phyloP scores from a whole-genome alignment of 192 early-diverging fungal genomes.

The Backusella morwellensis region DNA sequence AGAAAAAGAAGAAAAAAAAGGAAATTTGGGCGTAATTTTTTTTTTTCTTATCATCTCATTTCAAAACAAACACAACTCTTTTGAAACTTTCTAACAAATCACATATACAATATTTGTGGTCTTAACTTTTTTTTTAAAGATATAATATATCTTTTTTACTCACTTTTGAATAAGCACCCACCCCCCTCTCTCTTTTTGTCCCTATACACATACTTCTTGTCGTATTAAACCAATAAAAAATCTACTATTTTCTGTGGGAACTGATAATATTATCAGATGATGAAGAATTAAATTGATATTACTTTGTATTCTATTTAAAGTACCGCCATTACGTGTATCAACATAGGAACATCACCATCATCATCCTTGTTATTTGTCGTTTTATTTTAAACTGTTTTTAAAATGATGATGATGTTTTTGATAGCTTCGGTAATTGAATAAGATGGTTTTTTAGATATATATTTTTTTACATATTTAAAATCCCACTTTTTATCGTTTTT shows the following conservation, averaged over 20 bases:
- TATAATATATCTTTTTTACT: not conserved
- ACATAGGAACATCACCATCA: not conserved
- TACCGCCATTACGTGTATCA: not conserved
- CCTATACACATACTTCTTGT: not conserved
- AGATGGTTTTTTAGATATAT: not conserved
- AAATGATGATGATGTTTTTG: not conserved
- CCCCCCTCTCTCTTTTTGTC: not conserved
- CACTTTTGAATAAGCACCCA: not conserved
- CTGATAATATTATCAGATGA: not conserved
- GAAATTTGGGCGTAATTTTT: not conserved
- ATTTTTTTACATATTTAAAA: not conserved
- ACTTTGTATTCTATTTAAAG: not conserved
- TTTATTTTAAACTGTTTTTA: constrained; percentile 1
- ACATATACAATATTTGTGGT: not conserved
- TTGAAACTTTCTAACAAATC: not conserved
- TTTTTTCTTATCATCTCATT: not conserved
- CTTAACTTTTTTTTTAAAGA: not conserved
- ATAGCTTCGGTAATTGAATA: not conserved
- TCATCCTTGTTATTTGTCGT: not conserved
- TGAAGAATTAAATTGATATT: not conserved
- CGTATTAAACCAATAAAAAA: not conserved
- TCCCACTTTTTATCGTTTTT: not conserved
- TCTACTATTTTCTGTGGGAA: not conserved
- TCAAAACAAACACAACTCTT: not conserved
- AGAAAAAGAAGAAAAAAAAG: constrained; percentile 13